Conservation (phyloP, 1,139 yeast genomes). For the Blastobotrys ciferrii region DNA sequence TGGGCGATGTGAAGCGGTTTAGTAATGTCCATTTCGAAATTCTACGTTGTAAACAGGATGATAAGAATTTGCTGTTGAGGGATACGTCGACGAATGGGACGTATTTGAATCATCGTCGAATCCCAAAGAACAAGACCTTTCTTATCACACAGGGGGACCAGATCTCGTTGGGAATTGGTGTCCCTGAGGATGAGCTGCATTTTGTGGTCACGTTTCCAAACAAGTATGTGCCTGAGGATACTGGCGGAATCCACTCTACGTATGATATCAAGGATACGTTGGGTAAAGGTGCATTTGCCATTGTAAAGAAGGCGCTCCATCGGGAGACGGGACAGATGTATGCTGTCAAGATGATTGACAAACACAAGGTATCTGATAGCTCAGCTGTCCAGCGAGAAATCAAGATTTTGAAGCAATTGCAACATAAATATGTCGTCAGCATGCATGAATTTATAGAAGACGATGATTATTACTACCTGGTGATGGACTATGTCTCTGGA, state of each 20-base stretch:
- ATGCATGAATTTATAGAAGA: conserved; percentile 86
- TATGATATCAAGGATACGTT: conserved; percentile 77
- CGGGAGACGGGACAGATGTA: conserved; percentile 77
- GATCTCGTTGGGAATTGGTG: conserved; percentile 86
- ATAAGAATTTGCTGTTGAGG: conserved; percentile 25
- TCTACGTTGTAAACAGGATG: conserved; percentile 20
- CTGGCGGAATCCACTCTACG: conserved; percentile 55
- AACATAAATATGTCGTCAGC: conserved; percentile 82
- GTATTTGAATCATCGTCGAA: conserved; percentile 66
- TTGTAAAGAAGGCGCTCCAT: conserved; percentile 87
- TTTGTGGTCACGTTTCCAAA: conserved; percentile 63
- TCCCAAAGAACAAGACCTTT: conserved; percentile 79
- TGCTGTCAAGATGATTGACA: conserved; percentile 87
- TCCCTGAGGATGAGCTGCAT: conserved; percentile 68
- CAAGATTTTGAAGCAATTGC: conserved; percentile 67
- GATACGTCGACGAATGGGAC: conserved; percentile 77
- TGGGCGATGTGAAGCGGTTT: conserved; percentile 64
- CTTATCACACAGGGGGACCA: conserved; percentile 90
- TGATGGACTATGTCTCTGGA: conserved; percentile 94
- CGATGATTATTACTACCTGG: conserved; percentile 71
- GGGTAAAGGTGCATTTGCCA: conserved; percentile 97
- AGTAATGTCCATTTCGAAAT: conserved; percentile 73
- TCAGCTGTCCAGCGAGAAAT: conserved; percentile 85
- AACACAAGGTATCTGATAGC: conserved; percentile 77
- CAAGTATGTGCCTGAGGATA: conserved; percentile 17